Base-by-base conservation (phyloP, 305 asterid species). In the Solanum hybrid region DNA sequence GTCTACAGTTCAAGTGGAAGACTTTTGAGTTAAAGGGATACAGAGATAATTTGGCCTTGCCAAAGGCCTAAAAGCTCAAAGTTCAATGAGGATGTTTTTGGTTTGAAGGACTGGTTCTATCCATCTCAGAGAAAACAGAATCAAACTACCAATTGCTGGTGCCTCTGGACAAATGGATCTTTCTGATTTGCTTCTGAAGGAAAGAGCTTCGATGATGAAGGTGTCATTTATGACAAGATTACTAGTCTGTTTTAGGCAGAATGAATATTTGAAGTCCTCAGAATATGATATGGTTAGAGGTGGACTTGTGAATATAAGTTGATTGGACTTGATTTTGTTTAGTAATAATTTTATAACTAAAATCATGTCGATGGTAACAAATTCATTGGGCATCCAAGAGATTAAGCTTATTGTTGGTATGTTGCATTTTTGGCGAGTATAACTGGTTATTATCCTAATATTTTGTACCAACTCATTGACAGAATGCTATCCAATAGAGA, bases 401-500 rank as follows among this genome's bases (percentile, higher is more conserved):
- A 45, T 87, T 73, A 75, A 87, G 80, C 45, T 76, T 75, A 76
- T 76, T 40, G 42, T 45, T 40, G 86, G 15, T 31, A 19, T 32
- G 26, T 31, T 29, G 31, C 32, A 75, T 15, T 73, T 75, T 13
- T 71, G n/a, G 31, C 38, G 2, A 75, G 14, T 84, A 19, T 29
- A 56, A 6, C 14, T 85, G 75, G 87, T 56, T 88, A 45, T 34
- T 32, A 82, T 72, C 78, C 90, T 89, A n/a, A 36, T 75, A 27
- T 29, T 66, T 78, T 86, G 85, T 87, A 11, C 72, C 17, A 82
- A 27, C 75, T n/a, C 38, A 69, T 92, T 76, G 86, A 36, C 94
- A 95, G 98, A 93, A 95, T 95, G 98, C 94, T 96, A 87, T 96
- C 98, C 80, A 96, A 96, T 88, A 93, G 98, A 92, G 98, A 96